phyloP scores from a whole-genome alignment of 2,329 filamentous ascomycete genomes.

The Didymellaceae sp. region DNA sequence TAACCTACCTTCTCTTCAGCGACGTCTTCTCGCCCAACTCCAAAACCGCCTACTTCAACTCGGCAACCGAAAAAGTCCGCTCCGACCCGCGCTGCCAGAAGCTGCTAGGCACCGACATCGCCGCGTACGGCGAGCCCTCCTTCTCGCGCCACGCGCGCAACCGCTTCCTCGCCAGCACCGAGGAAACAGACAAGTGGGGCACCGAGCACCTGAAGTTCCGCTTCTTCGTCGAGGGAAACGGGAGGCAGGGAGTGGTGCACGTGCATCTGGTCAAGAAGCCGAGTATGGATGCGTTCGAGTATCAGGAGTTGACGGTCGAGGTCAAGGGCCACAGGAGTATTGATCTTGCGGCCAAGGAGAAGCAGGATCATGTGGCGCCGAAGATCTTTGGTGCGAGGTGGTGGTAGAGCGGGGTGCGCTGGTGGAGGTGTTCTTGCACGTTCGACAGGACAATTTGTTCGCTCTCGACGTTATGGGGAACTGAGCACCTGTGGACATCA shows the following conservation, averaged over 20 bases:
- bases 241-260: conserved; percentile 72
- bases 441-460: too few species aligned
- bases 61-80: conserved; percentile 80
- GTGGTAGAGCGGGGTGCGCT: conserved; percentile 35
- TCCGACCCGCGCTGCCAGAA: conserved; percentile 73
- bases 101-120: conserved; percentile 79
- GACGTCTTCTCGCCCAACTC: conserved; percentile 65
- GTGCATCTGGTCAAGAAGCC: conserved; percentile 77
- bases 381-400: conserved; percentile 48
- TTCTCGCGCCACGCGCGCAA: conserved; percentile 79
- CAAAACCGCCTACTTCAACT: conserved; percentile 87
- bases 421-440: too few species aligned
- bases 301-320: conserved; percentile 81
- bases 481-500: too few species aligned
- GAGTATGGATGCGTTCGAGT: conserved; percentile 73
- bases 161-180: conserved; percentile 65
- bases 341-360: conserved; percentile 41
- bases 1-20: conserved; percentile 57
- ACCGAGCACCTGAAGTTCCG: conserved; percentile 83
- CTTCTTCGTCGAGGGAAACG: conserved; percentile 81
- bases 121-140: conserved; percentile 80
- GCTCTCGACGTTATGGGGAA: too few species aligned
- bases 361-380: conserved; percentile 37
- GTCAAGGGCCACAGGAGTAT: conserved; percentile 68
- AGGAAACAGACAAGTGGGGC: conserved; percentile 74